Evolutionary conservation across 1,284 basidiomycete genomes (phyloP).

Genomic region (Microbotryum intermedium): DNA sequence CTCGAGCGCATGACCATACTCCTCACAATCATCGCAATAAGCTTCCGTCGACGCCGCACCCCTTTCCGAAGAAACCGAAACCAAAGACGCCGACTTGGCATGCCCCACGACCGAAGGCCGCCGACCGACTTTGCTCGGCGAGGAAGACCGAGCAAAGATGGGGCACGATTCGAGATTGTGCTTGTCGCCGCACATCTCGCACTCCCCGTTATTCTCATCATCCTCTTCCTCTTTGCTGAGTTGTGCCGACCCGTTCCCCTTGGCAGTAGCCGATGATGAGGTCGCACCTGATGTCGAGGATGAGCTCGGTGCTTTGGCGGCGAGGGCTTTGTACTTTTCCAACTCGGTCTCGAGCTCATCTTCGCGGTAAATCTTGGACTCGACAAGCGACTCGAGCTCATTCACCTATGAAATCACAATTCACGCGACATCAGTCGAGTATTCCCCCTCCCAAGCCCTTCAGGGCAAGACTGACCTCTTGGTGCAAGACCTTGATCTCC

Average conservation of each 20-base stretch:
- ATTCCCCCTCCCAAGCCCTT: no score
- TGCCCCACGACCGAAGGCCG: neutral
- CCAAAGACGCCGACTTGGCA: neutral
- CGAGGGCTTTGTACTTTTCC: constrained; percentile 39
- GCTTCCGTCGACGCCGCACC: neutral
- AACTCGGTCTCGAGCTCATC: constrained; percentile 84
- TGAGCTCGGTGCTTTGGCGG: constrained; percentile 30
- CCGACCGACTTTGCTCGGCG: neutral
- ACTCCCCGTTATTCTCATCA: constrained; percentile 45
- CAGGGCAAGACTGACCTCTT: constrained; percentile 17
- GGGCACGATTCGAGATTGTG: constrained; percentile 48
- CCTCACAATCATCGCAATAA: constrained; percentile 28
- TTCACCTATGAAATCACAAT: constrained; percentile 54
- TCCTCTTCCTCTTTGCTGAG: constrained; percentile 9
- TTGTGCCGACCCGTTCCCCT: constrained; percentile 6
- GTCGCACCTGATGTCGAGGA: constrained; percentile 5
- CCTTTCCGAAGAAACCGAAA: constrained; percentile 1
- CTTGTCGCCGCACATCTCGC: constrained; percentile 72
- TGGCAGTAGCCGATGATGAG: constrained; percentile 6
- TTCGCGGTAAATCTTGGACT: constrained; percentile 90
- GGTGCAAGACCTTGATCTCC: constrained; percentile 30
- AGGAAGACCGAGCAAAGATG: neutral
- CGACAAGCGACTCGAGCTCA: constrained; percentile 77
- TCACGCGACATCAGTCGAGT: neutral
- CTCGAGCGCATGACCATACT: constrained; percentile 28